Evolutionary conservation across 371 early-diverging fungal genomes (phyloP), one percentile per base, ranked within the genome.

Genomic region (Saksenaea oblongispora): DNA sequence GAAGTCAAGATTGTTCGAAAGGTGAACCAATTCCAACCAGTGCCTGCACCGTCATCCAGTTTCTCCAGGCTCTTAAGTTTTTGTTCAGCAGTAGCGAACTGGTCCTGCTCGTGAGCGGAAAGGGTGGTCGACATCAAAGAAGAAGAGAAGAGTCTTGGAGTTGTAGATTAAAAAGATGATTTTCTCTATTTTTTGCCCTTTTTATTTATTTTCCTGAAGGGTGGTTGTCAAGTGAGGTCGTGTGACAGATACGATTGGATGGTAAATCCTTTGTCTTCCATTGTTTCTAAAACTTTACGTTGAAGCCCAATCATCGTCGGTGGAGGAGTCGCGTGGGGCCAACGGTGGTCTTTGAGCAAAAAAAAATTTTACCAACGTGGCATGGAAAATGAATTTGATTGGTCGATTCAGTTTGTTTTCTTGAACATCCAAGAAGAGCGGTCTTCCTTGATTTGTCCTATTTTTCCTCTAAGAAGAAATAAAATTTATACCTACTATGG

Each of bases 1-100:
- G 94, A 85, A 26, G 93, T 92, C 37, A 94, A 67, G 73, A 91
- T 87, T 34, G 95, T 89, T 58, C 91, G 86, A 53, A 93, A 67
- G 66, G 93, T 93, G 74, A 91, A 92, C 75, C 78, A 75, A 18
- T 72, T 65, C 64, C 72, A 71, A 57, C 76, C 76, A 58, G 55
- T 63, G 53, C 42, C 58, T 2, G 27, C 13, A 54, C 42, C 59
- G 26, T 67, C 61, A 26, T 72, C 73, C 24, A 80, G 70, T 17
- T 67, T 75, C 58, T 76, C 78, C 35, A 76, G 66, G 54, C 75
- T 75, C 27, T 71, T 47, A 9, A 76, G 67, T 36, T 73, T 74
- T 54, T 64, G 62, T 58, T 78, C 72, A 42, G 78, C 78, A 37
- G 63, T 54, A 41, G 62, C 66, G 24, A 78, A 61, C 18, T 55